phyloP scores from a whole-genome alignment of 768 basidiomycete genomes.

The Mrakia gelida region DNA sequence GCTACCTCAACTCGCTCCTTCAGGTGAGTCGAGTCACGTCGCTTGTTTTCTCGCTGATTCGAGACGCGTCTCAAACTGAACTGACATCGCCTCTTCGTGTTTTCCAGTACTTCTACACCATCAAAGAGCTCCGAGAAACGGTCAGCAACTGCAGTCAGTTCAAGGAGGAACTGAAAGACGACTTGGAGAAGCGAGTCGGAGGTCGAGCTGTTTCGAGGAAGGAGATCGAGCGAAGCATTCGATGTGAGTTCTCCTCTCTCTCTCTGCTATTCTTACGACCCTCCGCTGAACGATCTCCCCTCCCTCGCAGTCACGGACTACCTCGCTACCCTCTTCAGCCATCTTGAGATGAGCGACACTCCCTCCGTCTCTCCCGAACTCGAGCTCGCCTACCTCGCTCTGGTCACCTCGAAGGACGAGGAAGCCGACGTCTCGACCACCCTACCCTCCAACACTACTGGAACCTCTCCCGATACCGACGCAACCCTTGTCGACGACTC shows the following conservation, averaged over 20 bases:
- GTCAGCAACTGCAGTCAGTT: constrained; percentile 62
- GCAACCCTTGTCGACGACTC: constrained; percentile 23
- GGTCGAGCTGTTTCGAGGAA: constrained; percentile 73
- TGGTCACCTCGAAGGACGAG: constrained; percentile 67
- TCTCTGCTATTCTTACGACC: not conserved
- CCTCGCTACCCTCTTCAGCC: constrained; percentile 70
- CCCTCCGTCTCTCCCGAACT: constrained; percentile 74
- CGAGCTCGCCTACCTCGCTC: constrained; percentile 83
- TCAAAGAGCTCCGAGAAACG: constrained; percentile 76
- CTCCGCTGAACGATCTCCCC: not conserved
- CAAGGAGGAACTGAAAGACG: constrained; percentile 59
- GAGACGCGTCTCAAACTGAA: not conserved
- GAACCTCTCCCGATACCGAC: constrained; percentile 15
- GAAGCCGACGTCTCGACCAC: not conserved
- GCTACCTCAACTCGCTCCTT: constrained; percentile 70
- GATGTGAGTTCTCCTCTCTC: constrained; percentile 55
- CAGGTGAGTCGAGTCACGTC: constrained; percentile 50
- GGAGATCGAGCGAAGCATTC: constrained; percentile 77
- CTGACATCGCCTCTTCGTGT: constrained; percentile 41
- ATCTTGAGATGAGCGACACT: constrained; percentile 62
- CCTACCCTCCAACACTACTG: not conserved
- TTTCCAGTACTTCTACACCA: constrained; percentile 90
- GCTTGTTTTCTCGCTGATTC: not conserved
- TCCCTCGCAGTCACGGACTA: constrained; percentile 64
- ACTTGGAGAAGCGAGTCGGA: constrained; percentile 79